phyloP scores from a whole-genome alignment of 140 eudicot genomes.

The Stevia rebaudiana region DNA sequence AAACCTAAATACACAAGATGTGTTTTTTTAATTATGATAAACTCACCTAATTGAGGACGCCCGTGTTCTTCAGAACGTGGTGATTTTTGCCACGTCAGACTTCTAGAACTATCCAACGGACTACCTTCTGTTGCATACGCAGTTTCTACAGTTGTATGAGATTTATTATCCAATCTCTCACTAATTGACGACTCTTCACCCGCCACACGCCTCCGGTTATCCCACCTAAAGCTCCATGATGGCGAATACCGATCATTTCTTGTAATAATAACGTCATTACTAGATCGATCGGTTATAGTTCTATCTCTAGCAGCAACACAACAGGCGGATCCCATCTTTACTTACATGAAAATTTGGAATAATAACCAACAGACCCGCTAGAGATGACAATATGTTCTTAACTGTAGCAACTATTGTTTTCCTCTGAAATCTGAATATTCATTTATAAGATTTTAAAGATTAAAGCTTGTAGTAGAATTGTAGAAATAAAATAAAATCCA shows the following conservation, averaged over 20 bases:
- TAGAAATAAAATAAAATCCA: neutral
- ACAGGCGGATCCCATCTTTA: constrained; percentile 89
- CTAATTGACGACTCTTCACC: constrained; percentile 75
- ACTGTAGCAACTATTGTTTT: constrained; percentile 18
- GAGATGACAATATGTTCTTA: constrained; percentile 10
- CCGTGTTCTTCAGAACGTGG: constrained; percentile 52
- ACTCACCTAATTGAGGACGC: constrained; percentile 54
- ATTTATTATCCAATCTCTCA: constrained; percentile 56
- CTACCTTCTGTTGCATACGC: constrained; percentile 85
- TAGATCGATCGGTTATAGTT: constrained; percentile 63
- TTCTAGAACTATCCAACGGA: constrained; percentile 69
- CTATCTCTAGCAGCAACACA: constrained; percentile 95
- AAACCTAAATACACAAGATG: neutral
- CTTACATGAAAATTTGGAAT: constrained; percentile 29
- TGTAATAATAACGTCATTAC: constrained; percentile 46
- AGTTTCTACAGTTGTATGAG: constrained; percentile 57
- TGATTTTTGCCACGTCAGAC: constrained; percentile 66
- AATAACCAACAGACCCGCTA: constrained; percentile 18
- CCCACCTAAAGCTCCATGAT: constrained; percentile 98
- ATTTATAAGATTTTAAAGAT: neutral
- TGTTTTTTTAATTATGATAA: neutral
- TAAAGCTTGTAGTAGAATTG: neutral
- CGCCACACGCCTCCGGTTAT: constrained; percentile 83
- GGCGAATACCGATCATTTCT: constrained; percentile 84
- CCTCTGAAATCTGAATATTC: constrained; percentile 15